Base-by-base conservation (phyloP, 257 asterid genomes). In the Nicotiana sylvestris region DNA sequence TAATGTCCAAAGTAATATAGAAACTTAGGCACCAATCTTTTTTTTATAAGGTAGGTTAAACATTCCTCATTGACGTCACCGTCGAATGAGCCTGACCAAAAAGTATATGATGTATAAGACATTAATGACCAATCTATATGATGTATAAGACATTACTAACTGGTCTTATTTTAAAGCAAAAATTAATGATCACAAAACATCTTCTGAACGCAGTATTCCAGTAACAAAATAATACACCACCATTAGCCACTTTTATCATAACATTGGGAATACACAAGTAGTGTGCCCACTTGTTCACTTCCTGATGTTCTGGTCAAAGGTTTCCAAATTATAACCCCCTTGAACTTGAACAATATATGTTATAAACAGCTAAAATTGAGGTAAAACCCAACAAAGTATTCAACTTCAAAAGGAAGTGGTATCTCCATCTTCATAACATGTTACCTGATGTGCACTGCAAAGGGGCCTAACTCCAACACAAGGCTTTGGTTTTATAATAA, bases 401-500 rank as follows among this genome's bases (percentile, higher is more conserved):
- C 25, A 66, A 81, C 78, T 66, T 57, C 74, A 81, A 81, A 64
- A 32, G 29, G 32, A 29, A 35, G 66, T 2, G 13, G 83, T 35
- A 49, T 49, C 66, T 39, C 7, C 35, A 15, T 9, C 39, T 57
- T n/a, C 64, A 81, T 66, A 85, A 67, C 32, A 57, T 10, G 77
- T 62, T 86, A 95, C 98, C 95, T 95, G 98, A 77, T 92, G 98
- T 55, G 97, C 93, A 56, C 82, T 92, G 84, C 98, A 95, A 85
- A 95, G 77, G 77, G 97, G 98, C 64, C 98, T 97, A n/a, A 92
- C 94, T 89, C 96, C 98, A 65, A 87, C 90, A 43, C 96, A 85
- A 32, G 96, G 88, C 93, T 95, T 93, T 72, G 95, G 97, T 91
- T 91, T 93, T 87, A 93, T 87, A 83, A 91, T 90, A 68, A 95